Percentiles rank a stretch among this genome's conserved stretches.
Conservation (phyloP, 306 rosid genomes). For the Psophocarpus tetragonolobus region DNA sequence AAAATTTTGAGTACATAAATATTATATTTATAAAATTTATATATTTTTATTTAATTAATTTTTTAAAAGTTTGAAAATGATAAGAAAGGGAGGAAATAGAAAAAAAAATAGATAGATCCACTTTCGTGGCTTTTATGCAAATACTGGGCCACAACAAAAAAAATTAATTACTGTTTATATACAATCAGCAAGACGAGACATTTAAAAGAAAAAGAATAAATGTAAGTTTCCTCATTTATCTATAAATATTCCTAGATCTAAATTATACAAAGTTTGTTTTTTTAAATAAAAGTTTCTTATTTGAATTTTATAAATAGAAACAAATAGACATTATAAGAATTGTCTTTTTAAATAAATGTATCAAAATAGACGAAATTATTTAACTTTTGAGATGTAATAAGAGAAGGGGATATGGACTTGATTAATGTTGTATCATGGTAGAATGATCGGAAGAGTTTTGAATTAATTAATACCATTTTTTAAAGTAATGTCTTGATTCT, state of each 20-base stretch:
- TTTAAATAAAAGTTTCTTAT: background rate
- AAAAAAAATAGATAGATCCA: too few relatives aligned
- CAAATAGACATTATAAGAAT: background rate
- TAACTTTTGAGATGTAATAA: background rate
- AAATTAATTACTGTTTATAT: too few relatives aligned
- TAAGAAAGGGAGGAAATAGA: too few relatives aligned
- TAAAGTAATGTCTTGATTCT: background rate
- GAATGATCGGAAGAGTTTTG: background rate
- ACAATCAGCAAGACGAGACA: too few relatives aligned
- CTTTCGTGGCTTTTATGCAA: too few relatives aligned
- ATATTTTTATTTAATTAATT: too few relatives aligned
- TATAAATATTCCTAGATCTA: background rate
- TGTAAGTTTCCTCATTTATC: background rate
- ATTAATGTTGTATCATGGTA: constrained; percentile 1
- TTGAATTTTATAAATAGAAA: background rate
- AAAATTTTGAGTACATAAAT: too few relatives aligned
- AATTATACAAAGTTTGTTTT: background rate
- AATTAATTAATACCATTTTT: constrained; percentile 21
- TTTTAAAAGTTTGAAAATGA: too few relatives aligned
- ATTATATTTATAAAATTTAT: too few relatives aligned
- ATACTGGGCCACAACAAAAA: too few relatives aligned
- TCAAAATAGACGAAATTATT: background rate
- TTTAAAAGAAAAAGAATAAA: background rate
- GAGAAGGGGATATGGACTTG: background rate
- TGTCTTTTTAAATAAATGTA: background rate